Evolutionary conservation across 768 basidiomycete species (phyloP).

Genomic region (Rubroboletus satanas): DNA sequence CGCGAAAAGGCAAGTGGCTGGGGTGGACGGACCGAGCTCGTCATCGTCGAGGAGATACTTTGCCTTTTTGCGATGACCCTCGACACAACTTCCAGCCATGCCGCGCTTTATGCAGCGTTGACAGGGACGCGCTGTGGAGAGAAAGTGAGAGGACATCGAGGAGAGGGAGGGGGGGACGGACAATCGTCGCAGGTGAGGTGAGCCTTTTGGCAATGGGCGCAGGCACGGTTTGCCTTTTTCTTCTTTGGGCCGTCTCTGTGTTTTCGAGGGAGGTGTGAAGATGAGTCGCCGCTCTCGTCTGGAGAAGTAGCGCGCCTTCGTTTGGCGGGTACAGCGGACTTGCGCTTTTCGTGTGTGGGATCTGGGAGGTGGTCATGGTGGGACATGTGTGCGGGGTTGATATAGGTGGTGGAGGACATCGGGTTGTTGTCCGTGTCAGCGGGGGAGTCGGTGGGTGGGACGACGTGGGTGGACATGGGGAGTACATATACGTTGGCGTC

Average conservation of each 20-base stretch:
- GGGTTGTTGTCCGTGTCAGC: not conserved
- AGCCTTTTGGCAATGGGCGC: conserved; percentile 94
- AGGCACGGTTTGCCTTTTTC: conserved; percentile 93
- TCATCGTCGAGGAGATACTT: conserved; percentile 95
- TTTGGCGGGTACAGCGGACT: conserved; percentile 41
- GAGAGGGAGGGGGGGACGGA: conserved; percentile 41
- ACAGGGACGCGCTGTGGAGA: conserved; percentile 80
- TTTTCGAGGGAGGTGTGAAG: conserved; percentile 44
- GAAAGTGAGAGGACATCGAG: conserved; percentile 9
- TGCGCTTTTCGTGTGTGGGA: conserved; percentile 32
- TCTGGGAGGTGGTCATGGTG: conserved; percentile 28
- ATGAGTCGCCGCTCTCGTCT: conserved; percentile 52
- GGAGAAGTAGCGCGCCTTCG: conserved; percentile 61
- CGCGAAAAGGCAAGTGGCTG: not conserved
- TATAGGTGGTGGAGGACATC: conserved; percentile 29
- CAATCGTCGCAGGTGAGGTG: conserved; percentile 99
- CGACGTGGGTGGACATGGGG: conserved; percentile 6
- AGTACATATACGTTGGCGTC: conserved; percentile 12
- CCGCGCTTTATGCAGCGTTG: conserved; percentile 94
- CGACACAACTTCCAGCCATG: conserved; percentile 81
- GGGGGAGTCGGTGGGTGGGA: not conserved
- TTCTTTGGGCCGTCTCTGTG: conserved; percentile 79
- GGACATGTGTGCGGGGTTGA: conserved; percentile 42
- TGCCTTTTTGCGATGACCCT: conserved; percentile 96
- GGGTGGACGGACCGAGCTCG: conserved; percentile 65